Evolutionary conservation across 495 filamentous ascomycete genomes (phyloP).

Genomic region (Penicillium parvum): DNA sequence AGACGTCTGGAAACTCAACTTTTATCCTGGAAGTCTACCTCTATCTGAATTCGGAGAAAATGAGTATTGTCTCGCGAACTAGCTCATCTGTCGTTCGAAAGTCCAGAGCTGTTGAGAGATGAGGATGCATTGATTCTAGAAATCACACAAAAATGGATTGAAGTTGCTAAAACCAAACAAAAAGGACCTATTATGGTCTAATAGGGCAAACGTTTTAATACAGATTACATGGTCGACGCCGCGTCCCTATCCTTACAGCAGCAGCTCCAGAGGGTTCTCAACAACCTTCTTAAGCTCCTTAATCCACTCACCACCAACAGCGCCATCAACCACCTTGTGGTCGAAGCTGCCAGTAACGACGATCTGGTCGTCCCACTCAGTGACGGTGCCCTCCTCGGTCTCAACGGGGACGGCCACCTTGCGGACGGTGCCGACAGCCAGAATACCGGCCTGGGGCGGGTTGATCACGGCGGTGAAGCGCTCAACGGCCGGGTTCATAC

Average conservation of each 20-base stretch:
- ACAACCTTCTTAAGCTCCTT: conserved; percentile 94
- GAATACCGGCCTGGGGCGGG: conserved; percentile 92
- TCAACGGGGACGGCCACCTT: conserved; percentile 90
- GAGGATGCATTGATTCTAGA: conserved; percentile 1
- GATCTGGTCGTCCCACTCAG: conserved; percentile 98
- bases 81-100: no score
- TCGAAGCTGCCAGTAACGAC: conserved; percentile 92
- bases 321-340: conserved; percentile 91
- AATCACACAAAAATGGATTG: conserved; percentile 28
- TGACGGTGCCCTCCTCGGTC: conserved; percentile 71
- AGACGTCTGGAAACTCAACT: no score
- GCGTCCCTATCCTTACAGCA: conserved; percentile 58
- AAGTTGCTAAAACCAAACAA: conserved; percentile 36
- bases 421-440: conserved; percentile 89
- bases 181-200: conserved; percentile 30
- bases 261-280: conserved; percentile 92
- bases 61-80: no score
- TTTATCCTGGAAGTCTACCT: no score
- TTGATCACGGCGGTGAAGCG: conserved; percentile 99
- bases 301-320: conserved; percentile 96
- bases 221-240: conserved; percentile 32
- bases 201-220: conserved; percentile 39
- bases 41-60: conserved; percentile 3
- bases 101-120: no score
- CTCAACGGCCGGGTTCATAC: conserved; percentile 96